Evolutionary conservation across 306 rosid species (phyloP).

Genomic region (Prunus mongolica): DNA sequence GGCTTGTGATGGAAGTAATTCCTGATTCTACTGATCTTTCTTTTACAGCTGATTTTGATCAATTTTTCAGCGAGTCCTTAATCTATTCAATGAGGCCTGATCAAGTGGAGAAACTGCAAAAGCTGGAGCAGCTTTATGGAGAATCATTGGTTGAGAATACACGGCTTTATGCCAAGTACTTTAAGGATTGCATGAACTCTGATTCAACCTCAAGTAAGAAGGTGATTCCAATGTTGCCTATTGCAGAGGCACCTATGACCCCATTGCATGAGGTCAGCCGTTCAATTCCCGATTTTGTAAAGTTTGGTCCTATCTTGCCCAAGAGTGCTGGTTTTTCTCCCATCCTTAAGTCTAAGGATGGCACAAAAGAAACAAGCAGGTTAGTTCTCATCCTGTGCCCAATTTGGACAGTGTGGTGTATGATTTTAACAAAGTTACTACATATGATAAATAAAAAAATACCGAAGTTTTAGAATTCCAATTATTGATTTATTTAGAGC

Average conservation of each 20-base stretch:
- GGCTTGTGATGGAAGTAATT: constrained; percentile 70
- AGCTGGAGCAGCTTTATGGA: constrained; percentile 79
- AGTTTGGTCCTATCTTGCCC: constrained; percentile 94
- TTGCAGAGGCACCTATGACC: constrained; percentile 96
- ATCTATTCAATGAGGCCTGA: constrained; percentile 67
- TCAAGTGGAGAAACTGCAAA: constrained; percentile 62
- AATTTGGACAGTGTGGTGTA: background rate
- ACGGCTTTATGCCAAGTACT: constrained; percentile 70
- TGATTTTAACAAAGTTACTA: too few relatives aligned
- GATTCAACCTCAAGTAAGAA: constrained; percentile 62
- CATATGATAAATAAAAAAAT: background rate
- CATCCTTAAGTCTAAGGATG: constrained; percentile 41
- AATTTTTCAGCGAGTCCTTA: constrained; percentile 75
- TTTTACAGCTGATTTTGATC: constrained; percentile 69
- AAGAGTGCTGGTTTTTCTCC: constrained; percentile 81
- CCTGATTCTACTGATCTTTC: constrained; percentile 77
- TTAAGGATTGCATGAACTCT: constrained; percentile 61
- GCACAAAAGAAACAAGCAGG: constrained; percentile 52
- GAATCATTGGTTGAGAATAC: constrained; percentile 80
- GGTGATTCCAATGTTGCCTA: constrained; percentile 78
- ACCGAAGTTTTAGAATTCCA: background rate
- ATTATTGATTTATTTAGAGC: constrained; percentile 19
- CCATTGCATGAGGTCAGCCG: constrained; percentile 86
- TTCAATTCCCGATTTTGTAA: constrained; percentile 79
- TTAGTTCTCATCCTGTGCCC: constrained; percentile 14